Percentiles rank a stretch among this genome's conserved stretches.
phyloP scores from a whole-genome alignment of 2,329 filamentous ascomycete genomes.

The Aspergillus quadrilineatus region DNA sequence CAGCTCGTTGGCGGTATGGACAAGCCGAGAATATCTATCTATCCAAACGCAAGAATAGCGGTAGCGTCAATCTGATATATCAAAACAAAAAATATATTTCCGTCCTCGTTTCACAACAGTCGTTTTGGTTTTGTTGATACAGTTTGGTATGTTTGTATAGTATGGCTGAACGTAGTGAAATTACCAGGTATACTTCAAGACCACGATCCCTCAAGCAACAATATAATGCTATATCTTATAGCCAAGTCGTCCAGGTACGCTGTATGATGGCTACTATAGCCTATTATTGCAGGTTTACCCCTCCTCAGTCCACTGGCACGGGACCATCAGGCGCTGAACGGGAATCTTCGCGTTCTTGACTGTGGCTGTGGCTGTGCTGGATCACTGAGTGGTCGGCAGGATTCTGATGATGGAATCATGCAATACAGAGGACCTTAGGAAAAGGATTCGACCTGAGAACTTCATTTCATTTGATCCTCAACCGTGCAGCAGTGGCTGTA shows the following conservation, averaged over 20 bases:
- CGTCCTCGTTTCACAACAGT: neutral
- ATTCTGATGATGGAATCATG: no score
- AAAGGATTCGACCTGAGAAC: no score
- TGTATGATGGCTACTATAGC: neutral
- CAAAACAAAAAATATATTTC: neutral
- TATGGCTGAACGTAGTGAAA: slow-evolving; percentile 10
- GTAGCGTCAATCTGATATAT: neutral
- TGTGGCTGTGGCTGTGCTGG: slow-evolving; percentile 10
- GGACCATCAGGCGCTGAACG: neutral
- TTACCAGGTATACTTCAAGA: slow-evolving; percentile 7
- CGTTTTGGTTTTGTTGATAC: slow-evolving; percentile 1
- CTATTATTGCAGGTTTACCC: neutral
- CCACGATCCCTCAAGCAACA: neutral
- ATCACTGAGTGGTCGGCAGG: no score
- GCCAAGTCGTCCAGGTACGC: neutral
- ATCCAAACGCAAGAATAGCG: no score
- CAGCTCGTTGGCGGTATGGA: neutral
- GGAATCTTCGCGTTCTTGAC: neutral
- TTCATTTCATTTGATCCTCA: no score
- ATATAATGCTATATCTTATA: neutral
- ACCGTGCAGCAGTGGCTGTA: no score
- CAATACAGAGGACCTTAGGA: no score
- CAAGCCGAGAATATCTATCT: neutral
- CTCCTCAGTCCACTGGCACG: neutral
- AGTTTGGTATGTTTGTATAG: slow-evolving; percentile 5